These are phyloP conservation scores for Ceratorhiza oryzae-sativae DNA, from an alignment of 1,284 basidiomycete genomes.

Conservation along the genomic window DNA sequence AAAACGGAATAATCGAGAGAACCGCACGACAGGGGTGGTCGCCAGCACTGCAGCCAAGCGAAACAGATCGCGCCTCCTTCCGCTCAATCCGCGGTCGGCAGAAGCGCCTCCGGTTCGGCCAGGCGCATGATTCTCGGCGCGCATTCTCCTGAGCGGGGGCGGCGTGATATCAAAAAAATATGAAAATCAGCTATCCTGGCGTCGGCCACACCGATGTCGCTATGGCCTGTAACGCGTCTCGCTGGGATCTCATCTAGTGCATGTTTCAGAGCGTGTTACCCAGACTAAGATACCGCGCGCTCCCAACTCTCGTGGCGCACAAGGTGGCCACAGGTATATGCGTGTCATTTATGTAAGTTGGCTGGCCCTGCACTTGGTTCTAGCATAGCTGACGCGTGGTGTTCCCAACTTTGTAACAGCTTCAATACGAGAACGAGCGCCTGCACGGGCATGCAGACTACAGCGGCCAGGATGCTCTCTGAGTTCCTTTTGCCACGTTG, in stretches of 20 bases:
- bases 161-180: slow-evolving; percentile 17
- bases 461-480: background rate
- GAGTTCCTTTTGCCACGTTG: background rate
- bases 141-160: background rate
- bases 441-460: too few species aligned
- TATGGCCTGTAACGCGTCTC: slow-evolving; percentile 8
- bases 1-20: background rate
- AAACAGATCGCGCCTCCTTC: slow-evolving; percentile 35
- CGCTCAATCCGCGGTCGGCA: slow-evolving; percentile 7
- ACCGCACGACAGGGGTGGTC: slow-evolving; percentile 25
- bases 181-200: background rate
- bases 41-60: slow-evolving; percentile 24
- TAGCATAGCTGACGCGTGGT: background rate
- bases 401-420: background rate
- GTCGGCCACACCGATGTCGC: slow-evolving; percentile 3
- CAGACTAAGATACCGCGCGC: background rate
- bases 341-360: background rate
- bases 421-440: background rate
- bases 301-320: background rate
- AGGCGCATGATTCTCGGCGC: slow-evolving; percentile 1
- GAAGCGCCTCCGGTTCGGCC: slow-evolving; percentile 26
- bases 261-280: background rate
- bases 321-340: slow-evolving; percentile 2
- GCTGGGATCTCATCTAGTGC: background rate
- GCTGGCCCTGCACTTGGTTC: background rate